Conservation (phyloP, 2,329 filamentous ascomycete genomes). For the Periconia sp. region DNA sequence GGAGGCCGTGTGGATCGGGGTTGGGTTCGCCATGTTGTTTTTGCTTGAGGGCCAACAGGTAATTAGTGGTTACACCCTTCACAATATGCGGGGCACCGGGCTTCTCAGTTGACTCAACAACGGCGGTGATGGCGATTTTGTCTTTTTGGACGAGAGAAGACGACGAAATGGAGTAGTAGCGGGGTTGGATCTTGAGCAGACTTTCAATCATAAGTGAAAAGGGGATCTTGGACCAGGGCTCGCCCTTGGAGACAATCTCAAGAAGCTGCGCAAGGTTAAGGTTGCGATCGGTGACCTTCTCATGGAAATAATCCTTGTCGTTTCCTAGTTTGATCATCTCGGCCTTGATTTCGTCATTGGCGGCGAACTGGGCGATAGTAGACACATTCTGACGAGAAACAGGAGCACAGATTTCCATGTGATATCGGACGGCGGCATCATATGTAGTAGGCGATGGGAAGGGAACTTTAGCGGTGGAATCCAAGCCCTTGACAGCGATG, state of each 20-base stretch:
- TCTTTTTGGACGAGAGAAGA: constrained; percentile 92
- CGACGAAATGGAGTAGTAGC: constrained; percentile 99
- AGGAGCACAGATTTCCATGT: constrained; percentile 93
- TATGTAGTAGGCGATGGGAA: constrained; percentile 97
- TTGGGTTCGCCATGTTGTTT: constrained; percentile 89
- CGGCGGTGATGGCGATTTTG: constrained; percentile 91
- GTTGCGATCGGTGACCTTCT: constrained; percentile 77
- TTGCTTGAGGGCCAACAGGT: constrained; percentile 89
- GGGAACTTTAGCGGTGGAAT: constrained; percentile 94
- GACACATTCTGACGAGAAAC: constrained; percentile 95
- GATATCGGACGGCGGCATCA: constrained; percentile 89
- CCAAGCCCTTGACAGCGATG: constrained; percentile 85
- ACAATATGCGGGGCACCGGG: constrained; percentile 77
- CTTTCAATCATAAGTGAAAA: constrained; percentile 96
- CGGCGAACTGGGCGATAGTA: constrained; percentile 84
- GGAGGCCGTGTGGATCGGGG: constrained; percentile 80
- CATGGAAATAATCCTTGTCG: constrained; percentile 94
- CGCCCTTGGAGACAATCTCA: constrained; percentile 68
- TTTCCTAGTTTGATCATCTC: constrained; percentile 86
- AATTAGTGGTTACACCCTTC: constrained; percentile 96
- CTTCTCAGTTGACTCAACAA: constrained; percentile 82
- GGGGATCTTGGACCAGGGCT: constrained; percentile 81
- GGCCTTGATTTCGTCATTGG: constrained; percentile 78
- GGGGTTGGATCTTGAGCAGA: constrained; percentile 90
- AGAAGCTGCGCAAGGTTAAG: constrained; percentile 90